Evolutionary conservation across 371 early-diverging fungal genomes (phyloP).

Genomic region (Funneliformis caledonium): DNA sequence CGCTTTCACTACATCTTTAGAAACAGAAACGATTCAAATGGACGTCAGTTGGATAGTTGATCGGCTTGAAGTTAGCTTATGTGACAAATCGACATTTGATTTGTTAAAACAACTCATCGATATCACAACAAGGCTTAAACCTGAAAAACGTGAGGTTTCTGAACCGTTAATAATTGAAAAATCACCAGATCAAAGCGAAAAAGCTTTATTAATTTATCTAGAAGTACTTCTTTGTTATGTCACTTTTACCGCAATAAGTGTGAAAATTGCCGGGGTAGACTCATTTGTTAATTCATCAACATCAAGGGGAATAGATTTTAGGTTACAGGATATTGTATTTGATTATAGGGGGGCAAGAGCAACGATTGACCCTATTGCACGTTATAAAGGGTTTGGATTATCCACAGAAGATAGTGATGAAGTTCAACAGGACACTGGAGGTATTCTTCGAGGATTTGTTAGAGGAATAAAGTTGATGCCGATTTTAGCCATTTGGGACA

Average conservation of each 20-base stretch:
- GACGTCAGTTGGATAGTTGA: conserved; percentile 14
- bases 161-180: neutral
- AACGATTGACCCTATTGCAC: conserved; percentile 21
- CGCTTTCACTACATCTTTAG: neutral
- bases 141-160: neutral
- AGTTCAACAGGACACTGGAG: conserved; percentile 11
- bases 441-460: neutral
- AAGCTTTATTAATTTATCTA: neutral
- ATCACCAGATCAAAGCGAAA: neutral
- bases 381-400: conserved; percentile 27
- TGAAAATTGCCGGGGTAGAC: conserved; percentile 29
- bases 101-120: conserved; percentile 9
- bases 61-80: conserved; percentile 15
- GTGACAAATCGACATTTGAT: neutral
- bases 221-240: conserved; percentile 27
- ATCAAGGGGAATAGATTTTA: conserved; percentile 30
- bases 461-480: conserved; percentile 18
- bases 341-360: conserved; percentile 30
- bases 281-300: conserved; percentile 7
- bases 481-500: conserved; percentile 20
- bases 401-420: neutral
- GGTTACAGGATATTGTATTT: conserved; percentile 8
- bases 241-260: conserved; percentile 7
- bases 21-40: conserved; percentile 20
- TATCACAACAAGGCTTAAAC: neutral